Base-by-base conservation (phyloP, 305 asterid species). In the Plantago lanceolata region DNA sequence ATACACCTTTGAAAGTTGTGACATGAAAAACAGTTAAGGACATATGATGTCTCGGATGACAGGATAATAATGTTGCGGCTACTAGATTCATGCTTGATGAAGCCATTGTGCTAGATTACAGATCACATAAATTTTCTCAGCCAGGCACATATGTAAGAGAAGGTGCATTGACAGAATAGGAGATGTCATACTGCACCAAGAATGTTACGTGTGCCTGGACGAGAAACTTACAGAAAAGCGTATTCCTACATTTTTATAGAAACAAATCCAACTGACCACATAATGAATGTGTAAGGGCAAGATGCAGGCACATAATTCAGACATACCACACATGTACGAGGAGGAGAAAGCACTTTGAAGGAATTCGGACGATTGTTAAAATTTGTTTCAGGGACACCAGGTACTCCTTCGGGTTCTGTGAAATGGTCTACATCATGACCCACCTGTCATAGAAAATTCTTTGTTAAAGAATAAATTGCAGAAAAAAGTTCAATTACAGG, bases 301-400 rank as follows among this genome's bases (percentile, higher is more conserved):
- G 43, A 28, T 0, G 15, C 9, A 40, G 45, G 16, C 2, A 33
- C 9, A 40, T 11, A 40, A 40, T 63, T 57, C 21, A 71, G 65
- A 50, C 87, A 44, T 85, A 91, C 96, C 96, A 84, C 91, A 76
- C 90, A 86, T 66, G 99, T 90, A 52, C 81, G 88, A 18, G 96
- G 76, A 65, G 97, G 97, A 57, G 92, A 84, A 66, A 93, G 81
- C 60, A 93, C 92, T 85, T 79, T 80, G 82, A 89, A 83, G 64
- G 97, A 93, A 78, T 89, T 85, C 53, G 99, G 99, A 40, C 97
- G 95, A 70, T 79, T 88, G 44, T 93, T 89, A 70, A 89, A 93
- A 71, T 93, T 93, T 64, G 99, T 85, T 65, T 87, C 97, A 48
- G 95, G 86, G 65, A 81, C 94, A 65, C 99, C 99, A 45, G 97